Base-by-base conservation (phyloP, 83 land plant genomes). In the Thuja plicata region DNA sequence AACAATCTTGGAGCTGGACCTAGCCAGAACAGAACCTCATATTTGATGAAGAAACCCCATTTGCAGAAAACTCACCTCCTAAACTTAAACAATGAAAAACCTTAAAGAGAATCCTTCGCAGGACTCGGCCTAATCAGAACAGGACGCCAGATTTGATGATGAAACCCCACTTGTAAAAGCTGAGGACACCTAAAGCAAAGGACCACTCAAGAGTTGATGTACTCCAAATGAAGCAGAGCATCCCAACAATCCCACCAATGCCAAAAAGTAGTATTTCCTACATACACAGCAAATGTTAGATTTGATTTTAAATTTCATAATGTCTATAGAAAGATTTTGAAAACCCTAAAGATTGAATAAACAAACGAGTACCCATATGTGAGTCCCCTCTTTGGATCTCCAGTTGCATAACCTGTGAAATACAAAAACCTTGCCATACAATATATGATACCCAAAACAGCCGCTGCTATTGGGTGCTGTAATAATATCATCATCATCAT, bases 341-440 rank as follows among this genome's bases (percentile, higher is more conserved):
- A 32, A 11, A 34, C 12, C 34, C 38, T 74, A 74, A n/a, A 5
- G 81, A 15, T 15, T 0, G 16, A 15, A 74, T 32, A 78, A 78
- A 78, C 40, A 7, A 11, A 79, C 0, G 52, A 57, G 37, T 90
- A 96, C 97, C 99, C 98, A 40, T 90, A 80, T 21, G 71, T 89
- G 82, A 92, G 84, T 17, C 98, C 91, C 27, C 93, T 94, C 45
- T 87, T n/a, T 17, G 99, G 97, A 12, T 89, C 94, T 0, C 99
- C 99, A 17, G 94, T 93, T 40, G 98, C 85, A 82, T 97, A 97
- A 48, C 99, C 99, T 41, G 78, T 94, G 95, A 97, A 97, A 89
- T 95, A 97, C 90, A 93, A 94, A 89, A 89, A 95, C 41, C 98
- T 95, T 50, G 62, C 84, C 10, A 94, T 86, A 3, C 73, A 76